phyloP scores from a whole-genome alignment of 129 eudicot species.

The Artemisia argyi region DNA sequence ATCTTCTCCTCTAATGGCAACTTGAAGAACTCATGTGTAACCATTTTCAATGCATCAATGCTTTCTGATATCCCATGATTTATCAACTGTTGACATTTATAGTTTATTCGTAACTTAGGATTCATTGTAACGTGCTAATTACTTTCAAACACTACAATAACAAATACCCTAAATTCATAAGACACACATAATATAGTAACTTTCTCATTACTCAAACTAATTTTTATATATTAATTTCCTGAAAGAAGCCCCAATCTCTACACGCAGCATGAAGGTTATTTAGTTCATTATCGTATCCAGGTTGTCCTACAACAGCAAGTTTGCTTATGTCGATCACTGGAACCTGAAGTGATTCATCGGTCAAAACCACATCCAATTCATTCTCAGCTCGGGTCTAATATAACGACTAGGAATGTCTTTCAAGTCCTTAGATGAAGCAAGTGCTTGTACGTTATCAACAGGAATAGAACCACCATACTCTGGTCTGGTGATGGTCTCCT shows the following conservation, averaged over 20 bases:
- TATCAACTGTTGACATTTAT: slow-evolving; percentile 37
- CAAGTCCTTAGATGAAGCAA: slow-evolving; percentile 36
- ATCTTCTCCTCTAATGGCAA: slow-evolving; percentile 57
- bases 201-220: too few species aligned
- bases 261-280: slow-evolving; percentile 50
- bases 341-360: slow-evolving; percentile 40
- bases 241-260: slow-evolving; percentile 66
- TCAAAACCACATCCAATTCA: slow-evolving; percentile 25
- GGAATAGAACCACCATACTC: slow-evolving; percentile 58
- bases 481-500: background rate
- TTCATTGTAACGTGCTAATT: background rate
- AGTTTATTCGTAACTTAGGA: too few species aligned
- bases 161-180: too few species aligned
- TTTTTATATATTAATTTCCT: slow-evolving; percentile 25
- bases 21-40: slow-evolving; percentile 43
- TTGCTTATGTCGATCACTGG: slow-evolving; percentile 56
- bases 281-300: slow-evolving; percentile 36
- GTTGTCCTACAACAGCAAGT: slow-evolving; percentile 10
- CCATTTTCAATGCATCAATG: slow-evolving; percentile 50
- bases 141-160: too few species aligned
- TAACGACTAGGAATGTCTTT: slow-evolving; percentile 49
- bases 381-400: slow-evolving; percentile 53
- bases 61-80: slow-evolving; percentile 43
- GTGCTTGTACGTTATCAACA: slow-evolving; percentile 51
- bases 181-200: background rate